These are phyloP conservation scores for Macrophomina tecta DNA, from an alignment of 2,329 filamentous ascomycete genomes.

Conservation along the genomic window DNA sequence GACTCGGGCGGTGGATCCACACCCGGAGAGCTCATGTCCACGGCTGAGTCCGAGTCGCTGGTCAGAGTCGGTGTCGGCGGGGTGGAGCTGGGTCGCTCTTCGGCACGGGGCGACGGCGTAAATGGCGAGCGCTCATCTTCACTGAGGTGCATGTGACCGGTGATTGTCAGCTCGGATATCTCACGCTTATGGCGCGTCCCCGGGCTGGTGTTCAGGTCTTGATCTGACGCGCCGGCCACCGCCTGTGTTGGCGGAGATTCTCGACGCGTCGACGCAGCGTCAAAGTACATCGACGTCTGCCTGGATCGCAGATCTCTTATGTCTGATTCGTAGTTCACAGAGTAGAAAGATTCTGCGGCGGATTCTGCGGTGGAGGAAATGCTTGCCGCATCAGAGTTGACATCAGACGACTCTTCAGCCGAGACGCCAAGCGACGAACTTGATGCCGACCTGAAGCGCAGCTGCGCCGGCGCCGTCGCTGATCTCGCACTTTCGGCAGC, in stretches of 20 bases:
- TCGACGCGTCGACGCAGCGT: slow-evolving; percentile 18
- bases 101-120: slow-evolving; percentile 27
- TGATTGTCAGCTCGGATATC: slow-evolving; percentile 45
- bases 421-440: neutral
- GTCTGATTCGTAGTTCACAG: slow-evolving; percentile 33
- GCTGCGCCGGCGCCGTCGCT: slow-evolving; percentile 16
- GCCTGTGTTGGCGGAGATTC: slow-evolving; percentile 1
- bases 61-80: slow-evolving; percentile 54
- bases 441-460: slow-evolving; percentile 10
- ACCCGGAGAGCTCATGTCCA: slow-evolving; percentile 47
- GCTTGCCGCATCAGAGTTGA: slow-evolving; percentile 38
- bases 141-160: slow-evolving; percentile 32
- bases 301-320: neutral
- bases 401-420: slow-evolving; percentile 12
- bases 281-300: slow-evolving; percentile 22
- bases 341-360: slow-evolving; percentile 47
- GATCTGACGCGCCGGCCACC: slow-evolving; percentile 8
- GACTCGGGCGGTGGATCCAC: slow-evolving; percentile 48
- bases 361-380: slow-evolving; percentile 44
- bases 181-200: slow-evolving; percentile 41
- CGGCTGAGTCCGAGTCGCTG: slow-evolving; percentile 48
- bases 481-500: slow-evolving; percentile 4
- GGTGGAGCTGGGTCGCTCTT: slow-evolving; percentile 38
- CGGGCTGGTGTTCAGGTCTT: slow-evolving; percentile 10
- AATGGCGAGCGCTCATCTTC: slow-evolving; percentile 27